Percentiles rank a stretch among this genome's conserved stretches.
Conservation (phyloP, 805 yeast species). For the Saccharomycopsis fermentans region DNA sequence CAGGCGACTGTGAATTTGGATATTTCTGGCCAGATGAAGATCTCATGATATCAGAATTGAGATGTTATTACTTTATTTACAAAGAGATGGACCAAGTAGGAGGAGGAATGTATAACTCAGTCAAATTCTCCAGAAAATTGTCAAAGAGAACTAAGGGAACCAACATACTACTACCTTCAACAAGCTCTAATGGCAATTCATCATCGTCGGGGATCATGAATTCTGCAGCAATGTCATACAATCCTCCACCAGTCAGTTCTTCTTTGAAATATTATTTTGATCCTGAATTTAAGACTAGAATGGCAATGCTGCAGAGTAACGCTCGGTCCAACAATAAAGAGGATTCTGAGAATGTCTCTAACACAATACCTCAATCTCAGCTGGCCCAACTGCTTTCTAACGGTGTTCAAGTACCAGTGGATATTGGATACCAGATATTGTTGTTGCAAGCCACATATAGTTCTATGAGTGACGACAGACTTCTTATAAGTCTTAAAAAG, state of each 20-base stretch:
- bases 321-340: background rate
- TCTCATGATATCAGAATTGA: background rate
- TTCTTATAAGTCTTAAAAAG: background rate
- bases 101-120: background rate
- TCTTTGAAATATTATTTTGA: slow-evolving; percentile 1
- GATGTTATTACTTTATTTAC: background rate
- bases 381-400: background rate
- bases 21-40: slow-evolving; percentile 1
- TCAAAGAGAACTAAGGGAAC: background rate
- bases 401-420: background rate
- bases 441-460: background rate
- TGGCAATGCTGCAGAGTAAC: background rate
- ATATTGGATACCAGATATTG: background rate
- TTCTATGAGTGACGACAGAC: background rate
- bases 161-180: background rate
- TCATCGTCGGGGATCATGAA: background rate
- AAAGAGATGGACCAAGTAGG: background rate
- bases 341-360: background rate
- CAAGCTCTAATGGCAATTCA: background rate
- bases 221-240: background rate
- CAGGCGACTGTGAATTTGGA: background rate
- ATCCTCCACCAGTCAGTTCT: background rate
- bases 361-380: background rate
- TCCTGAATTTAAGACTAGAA: background rate
- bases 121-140: background rate